These are phyloP conservation scores for Arabidopsis suecica DNA, from an alignment of 345 rosid genomes.

Conservation along the genomic window DNA sequence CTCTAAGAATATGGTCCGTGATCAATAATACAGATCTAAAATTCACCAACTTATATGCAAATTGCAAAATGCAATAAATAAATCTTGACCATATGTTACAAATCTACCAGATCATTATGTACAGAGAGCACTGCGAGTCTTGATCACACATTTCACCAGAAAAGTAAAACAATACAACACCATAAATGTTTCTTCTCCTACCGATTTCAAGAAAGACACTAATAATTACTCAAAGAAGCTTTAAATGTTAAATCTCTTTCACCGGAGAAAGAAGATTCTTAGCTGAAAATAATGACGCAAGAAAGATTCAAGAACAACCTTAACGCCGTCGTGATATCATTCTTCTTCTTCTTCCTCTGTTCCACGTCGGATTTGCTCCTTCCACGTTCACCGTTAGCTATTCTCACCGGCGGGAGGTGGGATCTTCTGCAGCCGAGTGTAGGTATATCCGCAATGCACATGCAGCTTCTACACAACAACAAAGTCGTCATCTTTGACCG, in stretches of 20 bases:
- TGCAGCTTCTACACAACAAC: conserved; percentile 79
- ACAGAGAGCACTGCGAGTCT: conserved; percentile 23
- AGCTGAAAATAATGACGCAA: conserved; percentile 36
- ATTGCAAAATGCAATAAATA: conserved; percentile 25
- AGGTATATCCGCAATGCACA: conserved; percentile 94
- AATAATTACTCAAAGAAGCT: conserved; percentile 24
- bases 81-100: conserved; percentile 5
- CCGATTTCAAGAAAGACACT: conserved; percentile 22
- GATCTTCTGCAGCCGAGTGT: conserved; percentile 60
- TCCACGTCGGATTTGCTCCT: conserved; percentile 36
- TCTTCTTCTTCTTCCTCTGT: conserved; percentile 36
- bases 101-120: conserved; percentile 27
- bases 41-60: conserved; percentile 27
- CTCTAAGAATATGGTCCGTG: conserved; percentile 21
- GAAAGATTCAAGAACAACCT: conserved; percentile 38
- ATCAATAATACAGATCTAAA: conserved; percentile 26
- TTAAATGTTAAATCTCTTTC: conserved; percentile 27
- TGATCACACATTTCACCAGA: conserved; percentile 22
- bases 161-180: background rate
- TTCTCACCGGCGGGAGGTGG: conserved; percentile 58
- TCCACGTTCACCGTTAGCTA: conserved; percentile 41
- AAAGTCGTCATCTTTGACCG: conserved; percentile 81
- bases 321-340: background rate
- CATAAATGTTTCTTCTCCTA: conserved; percentile 39
- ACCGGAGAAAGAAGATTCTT: conserved; percentile 27